Percentiles rank a stretch among this genome's conserved stretches.
Conservation (phyloP, 495 filamentous ascomycete genomes). For the Hyaloscypha hepaticicola region DNA sequence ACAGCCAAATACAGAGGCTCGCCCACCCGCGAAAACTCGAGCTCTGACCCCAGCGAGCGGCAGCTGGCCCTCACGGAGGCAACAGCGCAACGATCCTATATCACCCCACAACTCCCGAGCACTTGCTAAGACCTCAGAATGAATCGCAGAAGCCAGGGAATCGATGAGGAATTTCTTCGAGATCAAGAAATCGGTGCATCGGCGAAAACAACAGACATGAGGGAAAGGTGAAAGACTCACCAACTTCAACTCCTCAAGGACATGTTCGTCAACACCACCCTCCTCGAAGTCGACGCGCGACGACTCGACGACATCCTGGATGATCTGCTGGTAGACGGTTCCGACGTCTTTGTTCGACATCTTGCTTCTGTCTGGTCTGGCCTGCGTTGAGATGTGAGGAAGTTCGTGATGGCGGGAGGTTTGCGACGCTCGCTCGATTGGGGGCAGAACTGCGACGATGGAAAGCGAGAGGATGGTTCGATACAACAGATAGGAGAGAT, state of each 20-base stretch:
- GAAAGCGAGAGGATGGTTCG: too few species aligned
- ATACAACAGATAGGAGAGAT: too few species aligned
- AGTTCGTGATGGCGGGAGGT: neutral
- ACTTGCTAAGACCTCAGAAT: conserved; percentile 7
- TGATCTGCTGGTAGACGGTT: conserved; percentile 81
- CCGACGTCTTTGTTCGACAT: conserved; percentile 64
- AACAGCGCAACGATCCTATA: neutral
- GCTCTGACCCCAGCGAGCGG: conserved; percentile 11
- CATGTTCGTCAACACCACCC: conserved; percentile 82
- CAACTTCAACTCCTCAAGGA: conserved; percentile 78
- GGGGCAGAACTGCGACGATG: too few species aligned
- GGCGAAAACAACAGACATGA: neutral
- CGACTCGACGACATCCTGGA: conserved; percentile 82
- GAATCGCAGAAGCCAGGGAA: neutral
- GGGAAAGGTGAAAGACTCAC: conserved; percentile 52
- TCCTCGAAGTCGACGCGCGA: conserved; percentile 97
- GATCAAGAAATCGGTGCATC: neutral
- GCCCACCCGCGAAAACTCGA: conserved; percentile 37
- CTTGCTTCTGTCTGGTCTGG: conserved; percentile 8
- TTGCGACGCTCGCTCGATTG: too few species aligned
- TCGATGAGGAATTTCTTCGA: neutral
- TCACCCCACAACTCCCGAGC: neutral
- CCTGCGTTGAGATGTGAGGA: neutral
- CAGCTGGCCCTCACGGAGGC: conserved; percentile 8
- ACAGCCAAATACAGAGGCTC: conserved; percentile 54